Evolutionary conservation across 2,329 filamentous ascomycete genomes (phyloP), one percentile per base, ranked within the genome.

Genomic region (Pseudomassariella vexata): DNA sequence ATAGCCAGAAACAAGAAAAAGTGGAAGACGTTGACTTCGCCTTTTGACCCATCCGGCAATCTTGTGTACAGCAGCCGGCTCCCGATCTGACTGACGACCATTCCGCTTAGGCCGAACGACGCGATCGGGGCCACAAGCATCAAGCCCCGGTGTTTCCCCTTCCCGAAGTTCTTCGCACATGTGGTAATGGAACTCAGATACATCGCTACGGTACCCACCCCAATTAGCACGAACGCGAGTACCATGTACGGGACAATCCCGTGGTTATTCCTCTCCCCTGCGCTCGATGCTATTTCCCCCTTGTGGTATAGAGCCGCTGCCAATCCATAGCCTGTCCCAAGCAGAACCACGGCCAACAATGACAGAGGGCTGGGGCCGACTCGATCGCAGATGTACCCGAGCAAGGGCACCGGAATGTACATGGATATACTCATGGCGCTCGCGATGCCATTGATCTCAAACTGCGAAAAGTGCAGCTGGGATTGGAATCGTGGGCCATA

Each of bases 111-210:
- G 0, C 92, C 92, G 55, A 95, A 95, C 6, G 85, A 82, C 1
- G 92, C 87, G 55, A 96, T 95, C 2, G 92, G 92, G 38, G 86
- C 71, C 2, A 90, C 89, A 34, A 98, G 70, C 38, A 94, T 90
- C 30, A 98, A 64, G 0, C 92, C 92, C 49, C 90, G 83, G 50
- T 94, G 82, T 50, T 82, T 85, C 4, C 88, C 87, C 39, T 83
- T 79, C 29, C 89, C 89, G 61, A 96, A 98, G 62, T 96, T 98
- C 76, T 98, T 98, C 21, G 92, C 92, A 52, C 88, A 95, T 0
- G 90, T 94, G 6, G 90, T 90, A n/a, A 98, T 82, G 2, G 87
- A 82, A 30, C 81, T 76, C 35, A 96, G 70, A 57, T 96, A 98
- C 78, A 96, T 88, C 56, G 77, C 78, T 43, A 84, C 85, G 0